Percentiles rank a stretch among this genome's conserved stretches.
Evolutionary conservation across 192 early-diverging fungal genomes (phyloP).

Genomic region (Chytriomyces sp.): DNA sequence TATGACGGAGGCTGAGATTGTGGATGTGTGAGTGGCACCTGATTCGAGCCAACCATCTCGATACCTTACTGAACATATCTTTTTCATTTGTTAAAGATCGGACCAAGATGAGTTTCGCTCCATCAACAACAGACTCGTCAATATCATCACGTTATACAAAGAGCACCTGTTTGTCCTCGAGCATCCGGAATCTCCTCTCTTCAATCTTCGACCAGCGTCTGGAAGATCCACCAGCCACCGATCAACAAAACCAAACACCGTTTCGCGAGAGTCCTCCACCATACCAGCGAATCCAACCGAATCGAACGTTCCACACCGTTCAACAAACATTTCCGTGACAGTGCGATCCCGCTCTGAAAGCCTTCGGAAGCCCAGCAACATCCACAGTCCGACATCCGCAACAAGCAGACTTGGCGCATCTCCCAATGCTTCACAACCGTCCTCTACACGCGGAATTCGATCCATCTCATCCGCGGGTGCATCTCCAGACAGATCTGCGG

Average conservation of each 20-base stretch:
- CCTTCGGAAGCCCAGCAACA: slow-evolving; percentile 11
- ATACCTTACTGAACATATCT: background rate
- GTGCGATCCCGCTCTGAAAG: slow-evolving; percentile 25
- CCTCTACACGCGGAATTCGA: slow-evolving; percentile 17
- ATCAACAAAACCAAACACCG: no score
- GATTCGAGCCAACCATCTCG: no score
- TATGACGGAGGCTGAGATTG: slow-evolving; percentile 59
- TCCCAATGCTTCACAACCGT: background rate
- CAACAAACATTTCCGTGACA: background rate
- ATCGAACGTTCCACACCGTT: background rate
- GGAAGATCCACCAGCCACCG: no score
- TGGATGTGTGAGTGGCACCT: slow-evolving; percentile 42
- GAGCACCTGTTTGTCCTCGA: slow-evolving; percentile 41
- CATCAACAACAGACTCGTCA: slow-evolving; percentile 46
- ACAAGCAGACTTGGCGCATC: background rate
- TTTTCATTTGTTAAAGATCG: slow-evolving; percentile 16
- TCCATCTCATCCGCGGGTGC: background rate
- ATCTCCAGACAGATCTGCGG: no score
- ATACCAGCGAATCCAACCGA: background rate
- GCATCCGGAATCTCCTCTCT: background rate
- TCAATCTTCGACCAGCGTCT: background rate
- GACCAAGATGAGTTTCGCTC: slow-evolving; percentile 53
- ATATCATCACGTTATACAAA: slow-evolving; percentile 62
- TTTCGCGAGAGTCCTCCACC: background rate
- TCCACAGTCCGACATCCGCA: background rate